Evolutionary conservation across 257 asterid genomes (phyloP).

Genomic region (Lavandula angustifolia): DNA sequence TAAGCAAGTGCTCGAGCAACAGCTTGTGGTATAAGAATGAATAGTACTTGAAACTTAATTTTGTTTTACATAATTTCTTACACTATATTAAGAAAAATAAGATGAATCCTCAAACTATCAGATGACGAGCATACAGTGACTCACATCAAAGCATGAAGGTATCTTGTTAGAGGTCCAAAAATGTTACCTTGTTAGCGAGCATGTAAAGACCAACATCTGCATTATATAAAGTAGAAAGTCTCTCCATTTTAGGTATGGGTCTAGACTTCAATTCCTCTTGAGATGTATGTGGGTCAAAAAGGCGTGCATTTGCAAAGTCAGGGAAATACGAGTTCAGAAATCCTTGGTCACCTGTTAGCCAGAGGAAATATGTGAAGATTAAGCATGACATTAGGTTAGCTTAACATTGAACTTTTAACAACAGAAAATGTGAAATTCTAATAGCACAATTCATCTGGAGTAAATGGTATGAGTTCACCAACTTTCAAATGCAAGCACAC

Average conservation of each 20-base stretch:
- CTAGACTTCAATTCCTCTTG: slow-evolving; percentile 74
- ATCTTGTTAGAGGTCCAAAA: slow-evolving; percentile 2
- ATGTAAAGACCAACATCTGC: slow-evolving; percentile 99
- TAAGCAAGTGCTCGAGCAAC: no score
- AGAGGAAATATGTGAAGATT: slow-evolving; percentile 26
- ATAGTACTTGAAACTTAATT: no score
- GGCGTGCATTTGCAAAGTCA: slow-evolving; percentile 88
- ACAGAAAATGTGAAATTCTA: slow-evolving; percentile 14
- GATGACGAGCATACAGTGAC: no score
- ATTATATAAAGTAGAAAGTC: slow-evolving; percentile 93
- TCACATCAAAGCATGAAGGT: slow-evolving; percentile 4
- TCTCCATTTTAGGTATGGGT: slow-evolving; percentile 86
- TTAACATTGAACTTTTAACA: slow-evolving; percentile 13
- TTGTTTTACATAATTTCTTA: no score
- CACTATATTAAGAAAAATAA: no score
- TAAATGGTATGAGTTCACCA: slow-evolving; percentile 8
- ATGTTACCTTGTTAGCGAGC: slow-evolving; percentile 95
- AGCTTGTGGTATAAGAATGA: no score
- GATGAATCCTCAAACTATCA: no score
- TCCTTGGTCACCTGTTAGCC: slow-evolving; percentile 91
- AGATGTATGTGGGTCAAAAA: slow-evolving; percentile 74
- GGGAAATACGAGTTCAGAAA: slow-evolving; percentile 87
- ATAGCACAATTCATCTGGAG: slow-evolving; percentile 21
- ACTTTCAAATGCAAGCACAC: slow-evolving; percentile 4
- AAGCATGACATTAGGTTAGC: not conserved